Conservation (phyloP, 805 yeast species). For the Ogataea trehaloabstinens region DNA sequence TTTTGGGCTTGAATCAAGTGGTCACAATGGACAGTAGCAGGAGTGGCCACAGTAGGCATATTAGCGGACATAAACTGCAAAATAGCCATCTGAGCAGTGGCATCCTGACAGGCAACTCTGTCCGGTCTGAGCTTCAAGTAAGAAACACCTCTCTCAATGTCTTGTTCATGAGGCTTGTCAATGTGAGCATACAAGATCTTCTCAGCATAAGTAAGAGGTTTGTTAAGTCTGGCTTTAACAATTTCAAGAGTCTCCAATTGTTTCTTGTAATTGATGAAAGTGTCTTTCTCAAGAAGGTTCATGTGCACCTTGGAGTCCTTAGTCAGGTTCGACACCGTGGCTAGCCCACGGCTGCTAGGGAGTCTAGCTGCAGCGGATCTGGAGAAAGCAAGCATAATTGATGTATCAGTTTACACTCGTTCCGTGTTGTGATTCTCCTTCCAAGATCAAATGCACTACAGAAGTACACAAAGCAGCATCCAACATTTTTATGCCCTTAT, state of each 20-base stretch:
- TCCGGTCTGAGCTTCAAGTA: conserved; percentile 94
- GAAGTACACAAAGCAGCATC: neutral
- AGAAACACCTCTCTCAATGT: conserved; percentile 72
- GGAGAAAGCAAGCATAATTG: conserved; percentile 30
- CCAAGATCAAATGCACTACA: neutral
- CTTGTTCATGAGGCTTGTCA: conserved; percentile 81
- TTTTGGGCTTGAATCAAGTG: conserved; percentile 96
- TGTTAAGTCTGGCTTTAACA: conserved; percentile 64
- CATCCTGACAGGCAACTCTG: conserved; percentile 99
- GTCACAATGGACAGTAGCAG: conserved; percentile 96
- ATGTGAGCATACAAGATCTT: conserved; percentile 92
- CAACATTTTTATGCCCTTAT: conserved; percentile 1
- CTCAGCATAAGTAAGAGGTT: conserved; percentile 92
- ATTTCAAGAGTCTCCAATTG: conserved; percentile 85
- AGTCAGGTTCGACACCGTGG: conserved; percentile 49
- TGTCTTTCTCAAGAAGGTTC: conserved; percentile 68
- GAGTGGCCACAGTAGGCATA: conserved; percentile 81
- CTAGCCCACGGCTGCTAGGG: conserved; percentile 43
- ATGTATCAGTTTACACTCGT: neutral
- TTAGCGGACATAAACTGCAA: conserved; percentile 98
- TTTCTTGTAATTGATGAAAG: conserved; percentile 89
- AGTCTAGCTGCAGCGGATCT: conserved; percentile 26
- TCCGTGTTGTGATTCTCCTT: neutral
- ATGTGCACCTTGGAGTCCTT: conserved; percentile 52
- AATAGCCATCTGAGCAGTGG: conserved; percentile 99